Evolutionary conservation across 441 rosid genomes (phyloP).

Genomic region (Gossypium trilobum): DNA sequence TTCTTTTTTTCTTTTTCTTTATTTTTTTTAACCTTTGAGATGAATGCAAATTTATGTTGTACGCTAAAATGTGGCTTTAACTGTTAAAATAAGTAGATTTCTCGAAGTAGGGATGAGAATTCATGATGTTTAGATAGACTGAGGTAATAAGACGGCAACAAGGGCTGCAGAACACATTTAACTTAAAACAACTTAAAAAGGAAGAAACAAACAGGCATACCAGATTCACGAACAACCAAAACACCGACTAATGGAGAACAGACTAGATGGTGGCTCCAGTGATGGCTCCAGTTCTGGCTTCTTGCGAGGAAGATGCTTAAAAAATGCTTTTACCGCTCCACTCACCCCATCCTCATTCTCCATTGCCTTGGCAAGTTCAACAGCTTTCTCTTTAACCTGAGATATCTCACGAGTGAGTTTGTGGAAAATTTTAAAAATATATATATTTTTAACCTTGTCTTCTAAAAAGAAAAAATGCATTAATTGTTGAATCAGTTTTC

Average conservation of each 20-base stretch:
- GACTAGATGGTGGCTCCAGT: conserved; percentile 32
- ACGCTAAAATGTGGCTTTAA: background rate
- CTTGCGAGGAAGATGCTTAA: conserved; percentile 62
- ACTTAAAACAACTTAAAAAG: background rate
- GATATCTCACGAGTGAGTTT: conserved; percentile 7
- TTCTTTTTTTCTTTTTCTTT: too few species aligned
- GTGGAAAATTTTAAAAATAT: background rate
- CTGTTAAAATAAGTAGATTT: background rate
- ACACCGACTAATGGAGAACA: conserved; percentile 52
- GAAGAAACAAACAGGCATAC: background rate
- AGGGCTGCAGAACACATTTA: conserved; percentile 3
- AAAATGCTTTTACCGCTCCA: conserved; percentile 90
- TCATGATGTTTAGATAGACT: background rate
- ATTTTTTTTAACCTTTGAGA: background rate
- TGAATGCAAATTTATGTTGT: background rate
- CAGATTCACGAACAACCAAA: conserved; percentile 64
- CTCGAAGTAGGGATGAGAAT: background rate
- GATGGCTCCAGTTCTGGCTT: conserved; percentile 33
- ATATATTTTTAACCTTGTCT: background rate
- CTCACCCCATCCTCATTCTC: conserved; percentile 87
- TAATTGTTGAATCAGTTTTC: too few species aligned
- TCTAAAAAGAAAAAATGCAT: background rate
- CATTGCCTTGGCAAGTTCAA: conserved; percentile 82
- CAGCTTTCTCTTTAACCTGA: conserved; percentile 76
- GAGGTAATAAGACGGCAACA: background rate